Evolutionary conservation across 257 asterid species (phyloP).

Genomic region (Avicennia marina): DNA sequence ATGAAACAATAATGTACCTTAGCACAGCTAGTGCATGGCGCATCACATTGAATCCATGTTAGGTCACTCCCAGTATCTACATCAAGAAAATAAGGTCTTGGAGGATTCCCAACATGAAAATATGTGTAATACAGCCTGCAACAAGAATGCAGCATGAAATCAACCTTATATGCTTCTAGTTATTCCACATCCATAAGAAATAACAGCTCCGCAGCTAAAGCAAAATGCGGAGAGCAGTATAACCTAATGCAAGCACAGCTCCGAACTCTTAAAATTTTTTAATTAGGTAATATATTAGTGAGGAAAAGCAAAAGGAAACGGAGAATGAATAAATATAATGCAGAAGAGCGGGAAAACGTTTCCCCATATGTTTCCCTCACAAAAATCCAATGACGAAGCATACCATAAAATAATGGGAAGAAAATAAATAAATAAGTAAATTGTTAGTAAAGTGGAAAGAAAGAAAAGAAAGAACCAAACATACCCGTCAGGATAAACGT

Average conservation of each 20-base stretch:
- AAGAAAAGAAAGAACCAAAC: background rate
- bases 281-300: too few species aligned
- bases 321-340: too few species aligned
- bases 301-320: too few species aligned
- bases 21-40: conserved; percentile 80
- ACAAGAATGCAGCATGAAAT: conserved; percentile 4
- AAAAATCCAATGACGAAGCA: too few species aligned
- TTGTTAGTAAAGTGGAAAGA: background rate
- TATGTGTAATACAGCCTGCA: conserved; percentile 59
- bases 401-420: background rate
- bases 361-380: too few species aligned
- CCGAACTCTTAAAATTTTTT: background rate
- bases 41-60: conserved; percentile 91
- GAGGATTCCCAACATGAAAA: conserved; percentile 67
- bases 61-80: conserved; percentile 78
- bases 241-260: background rate
- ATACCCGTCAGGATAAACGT: conserved; percentile 62
- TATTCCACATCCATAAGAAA: background rate
- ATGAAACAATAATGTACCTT: conserved; percentile 34
- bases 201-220: background rate
- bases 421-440: background rate
- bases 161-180: background rate
- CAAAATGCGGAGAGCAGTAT: background rate
- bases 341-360: too few species aligned
- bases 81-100: conserved; percentile 74